Evolutionary conservation across 176 grass and related monocot genomes (phyloP), one percentile per base, ranked within the genome.

Genomic region (Musa troglodytarum): DNA sequence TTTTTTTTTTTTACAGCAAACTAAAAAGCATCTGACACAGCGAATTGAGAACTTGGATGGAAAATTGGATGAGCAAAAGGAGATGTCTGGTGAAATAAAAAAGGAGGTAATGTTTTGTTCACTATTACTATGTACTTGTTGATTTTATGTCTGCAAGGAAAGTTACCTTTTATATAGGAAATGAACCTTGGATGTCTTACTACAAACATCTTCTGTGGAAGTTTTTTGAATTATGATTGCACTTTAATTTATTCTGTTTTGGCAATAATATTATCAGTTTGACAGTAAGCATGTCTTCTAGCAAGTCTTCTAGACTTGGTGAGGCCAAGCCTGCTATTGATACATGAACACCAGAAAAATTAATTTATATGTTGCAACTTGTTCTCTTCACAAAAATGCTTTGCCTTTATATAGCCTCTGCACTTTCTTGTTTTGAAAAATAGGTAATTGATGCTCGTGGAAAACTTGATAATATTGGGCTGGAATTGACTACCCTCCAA

Each of bases 31-130:
- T 89, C 82, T 99, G 68, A 94, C 90, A 53, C 95, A 99, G 62
- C 88, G 95, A 58, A 99, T 99, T 51, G 86, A 89, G 75, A 94
- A 87, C 77, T 80, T 99, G 83, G 95, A 99, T 84, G 90, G 92
- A 63, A 99, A 99, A 83, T 84, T 99, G 81, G 95, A 94, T 86
- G 90, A 99, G 78, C 90, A 99, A 74, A 99, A 99, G 76, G 90
- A 87, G 49, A 80, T 94, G 49, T 89, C 90, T 79, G 88, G 88
- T 79, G 83, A 89, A 82, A 99, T 94, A 73, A 94, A 84, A 89
- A 89, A 89, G 9, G 0, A 12, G 15, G 16, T 63, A 14, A n/a
- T 51, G 54, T 14, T n/a, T 62, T 50, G 2, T 62, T 61, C 12
- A 50, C 8, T 76, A 49, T 26, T 49, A 43, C 59, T 75, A 61